Evolutionary conservation across 2,329 filamentous ascomycete species (phyloP), one percentile per base, ranked within the genome.

Genomic region (Lachnellula suecica): DNA sequence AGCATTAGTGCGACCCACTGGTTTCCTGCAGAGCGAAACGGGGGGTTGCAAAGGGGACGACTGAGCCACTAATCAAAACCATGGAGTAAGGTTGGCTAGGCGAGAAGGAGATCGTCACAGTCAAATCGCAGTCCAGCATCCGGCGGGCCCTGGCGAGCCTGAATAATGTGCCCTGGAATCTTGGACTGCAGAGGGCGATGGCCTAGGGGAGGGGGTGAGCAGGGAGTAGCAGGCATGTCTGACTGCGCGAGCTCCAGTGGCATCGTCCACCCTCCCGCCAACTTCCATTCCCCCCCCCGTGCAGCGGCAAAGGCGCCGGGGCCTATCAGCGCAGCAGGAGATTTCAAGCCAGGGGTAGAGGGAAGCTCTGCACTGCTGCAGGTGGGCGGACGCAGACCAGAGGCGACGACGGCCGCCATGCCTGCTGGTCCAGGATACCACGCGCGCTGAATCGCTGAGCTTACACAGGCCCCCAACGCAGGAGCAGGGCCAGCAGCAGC

Each of bases 11-110:
- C 47, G 35, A 59, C 51, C 48, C 38, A 42, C 34, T 55, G 48
- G 47, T 43, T 41, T 48, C 41, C 57, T 59, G 49, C 52, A 59
- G 54, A 25, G n/a, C n/a, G n/a, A n/a, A n/a, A n/a, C n/a, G n/a
- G n/a, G n/a, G 34, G 44, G 23, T 11, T 24, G 42, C n/a, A 42
- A 24, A 34, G 40, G 38, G 27, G 45, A 20, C 42, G 20, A 50
- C 45, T 52, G 45, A 51, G 41, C 48, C 51, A 52, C 38, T 47
- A 45, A 22, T 25, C 25, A n/a, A 4, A 20, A 7, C 11, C 2
- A 24, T 45, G 31, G n/a, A 15, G 29, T 40, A 13, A 23, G 19
- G 27, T 25, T 35, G 44, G 31, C 49, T 29, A 40, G 31, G 40
- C 35, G 49, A 47, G 35, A 55, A 41, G 25, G 38, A 50, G 45